Evolutionary conservation across 2,329 filamentous ascomycete genomes (phyloP).

Genomic region (Lasiodiplodia sp.): DNA sequence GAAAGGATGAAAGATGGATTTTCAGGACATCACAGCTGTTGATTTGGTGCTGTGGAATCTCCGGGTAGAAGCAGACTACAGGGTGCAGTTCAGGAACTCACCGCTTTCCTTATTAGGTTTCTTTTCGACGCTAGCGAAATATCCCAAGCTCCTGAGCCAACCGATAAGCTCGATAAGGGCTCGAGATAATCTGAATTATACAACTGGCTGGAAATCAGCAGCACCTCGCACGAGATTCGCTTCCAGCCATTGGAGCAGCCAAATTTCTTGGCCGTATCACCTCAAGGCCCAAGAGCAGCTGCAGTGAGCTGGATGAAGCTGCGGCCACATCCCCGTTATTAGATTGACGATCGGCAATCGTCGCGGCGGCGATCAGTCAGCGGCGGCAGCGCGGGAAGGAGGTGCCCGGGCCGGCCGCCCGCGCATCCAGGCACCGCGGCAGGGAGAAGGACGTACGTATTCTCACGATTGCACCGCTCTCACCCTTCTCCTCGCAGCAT

Average conservation of each 20-base stretch:
- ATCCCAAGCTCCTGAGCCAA: no score
- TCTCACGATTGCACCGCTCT: neutral
- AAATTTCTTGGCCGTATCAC: neutral
- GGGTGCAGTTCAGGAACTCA: no score
- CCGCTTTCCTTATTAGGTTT: no score
- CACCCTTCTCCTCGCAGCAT: conserved; percentile 7
- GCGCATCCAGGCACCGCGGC: neutral
- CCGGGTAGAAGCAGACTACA: no score
- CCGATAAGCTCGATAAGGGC: no score
- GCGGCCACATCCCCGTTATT: neutral
- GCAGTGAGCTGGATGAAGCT: neutral
- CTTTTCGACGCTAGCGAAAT: no score
- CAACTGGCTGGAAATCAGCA: neutral
- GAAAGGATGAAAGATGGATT: no score
- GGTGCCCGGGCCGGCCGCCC: neutral
- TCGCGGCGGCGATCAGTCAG: neutral
- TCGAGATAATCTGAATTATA: no score
- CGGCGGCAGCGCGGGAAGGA: neutral
- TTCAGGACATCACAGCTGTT: no score
- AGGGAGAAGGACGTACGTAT: neutral
- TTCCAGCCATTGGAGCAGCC: neutral
- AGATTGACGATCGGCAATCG: neutral
- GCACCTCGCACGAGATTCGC: neutral
- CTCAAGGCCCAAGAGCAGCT: neutral
- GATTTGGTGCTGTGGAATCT: no score